phyloP scores from a whole-genome alignment of 768 basidiomycete species.

The Panus rudis region DNA sequence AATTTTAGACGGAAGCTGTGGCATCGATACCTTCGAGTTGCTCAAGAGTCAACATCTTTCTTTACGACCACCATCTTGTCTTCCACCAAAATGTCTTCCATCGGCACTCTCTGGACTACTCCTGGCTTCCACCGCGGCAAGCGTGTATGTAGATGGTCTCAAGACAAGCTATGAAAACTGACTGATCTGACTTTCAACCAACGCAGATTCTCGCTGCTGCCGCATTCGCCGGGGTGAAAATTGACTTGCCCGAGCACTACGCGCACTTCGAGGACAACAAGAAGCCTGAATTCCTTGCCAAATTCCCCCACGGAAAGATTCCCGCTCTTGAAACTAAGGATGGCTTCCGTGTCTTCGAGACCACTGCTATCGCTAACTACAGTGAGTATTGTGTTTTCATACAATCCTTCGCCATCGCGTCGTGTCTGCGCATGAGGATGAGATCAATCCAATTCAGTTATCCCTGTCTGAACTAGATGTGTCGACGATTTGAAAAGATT shows the following conservation, averaged over 20 bases:
- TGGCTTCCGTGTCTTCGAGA: slow-evolving; percentile 77
- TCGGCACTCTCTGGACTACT: slow-evolving; percentile 58
- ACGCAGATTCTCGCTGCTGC: slow-evolving; percentile 47
- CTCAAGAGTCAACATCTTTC: too few relatives aligned
- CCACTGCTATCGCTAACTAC: slow-evolving; percentile 77
- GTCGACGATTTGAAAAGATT: slow-evolving; percentile 25
- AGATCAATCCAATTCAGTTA: slow-evolving; percentile 16
- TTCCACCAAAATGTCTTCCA: slow-evolving; percentile 41
- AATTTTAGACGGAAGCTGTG: too few relatives aligned
- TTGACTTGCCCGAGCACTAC: slow-evolving; percentile 49
- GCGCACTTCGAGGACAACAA: slow-evolving; percentile 61
- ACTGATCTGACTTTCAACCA: background rate
- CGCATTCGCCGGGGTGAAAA: slow-evolving; percentile 49
- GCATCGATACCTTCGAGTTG: too few relatives aligned
- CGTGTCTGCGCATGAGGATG: slow-evolving; percentile 15
- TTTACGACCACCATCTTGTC: slow-evolving; percentile 20
- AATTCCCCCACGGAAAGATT: slow-evolving; percentile 80
- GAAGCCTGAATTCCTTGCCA: slow-evolving; percentile 59
- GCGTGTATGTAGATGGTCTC: slow-evolving; percentile 34
- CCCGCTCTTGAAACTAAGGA: slow-evolving; percentile 74
- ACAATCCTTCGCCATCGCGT: slow-evolving; percentile 3
- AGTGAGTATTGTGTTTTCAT: slow-evolving; percentile 48
- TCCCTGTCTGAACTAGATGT: slow-evolving; percentile 24
- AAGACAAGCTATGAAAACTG: background rate
- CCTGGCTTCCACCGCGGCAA: slow-evolving; percentile 36